Evolutionary conservation across 768 basidiomycete genomes (phyloP), one percentile per base, ranked within the genome.

Genomic region (Aureoboletus auriporus): DNA sequence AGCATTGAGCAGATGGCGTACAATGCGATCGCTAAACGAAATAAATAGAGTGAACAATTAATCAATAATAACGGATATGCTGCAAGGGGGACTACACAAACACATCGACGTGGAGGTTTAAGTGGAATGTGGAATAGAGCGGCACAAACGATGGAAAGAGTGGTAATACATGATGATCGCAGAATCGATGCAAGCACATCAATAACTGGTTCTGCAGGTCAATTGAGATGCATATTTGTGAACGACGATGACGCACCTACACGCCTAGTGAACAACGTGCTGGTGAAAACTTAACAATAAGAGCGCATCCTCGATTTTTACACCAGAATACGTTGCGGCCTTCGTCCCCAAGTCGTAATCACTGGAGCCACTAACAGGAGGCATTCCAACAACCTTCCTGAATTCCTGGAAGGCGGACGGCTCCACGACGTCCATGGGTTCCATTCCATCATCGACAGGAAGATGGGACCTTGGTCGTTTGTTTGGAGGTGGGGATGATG

Each of bases 281-380:
- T 83, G 79, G 59, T 85, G 82, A 71, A 90, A 90, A 63, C 80
- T 81, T 53, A 90, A 74, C 44, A 90, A 71, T 35, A 90, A 67
- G 29, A 86, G 67, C 5, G 87, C 87, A 57, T 90, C 87, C 65
- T 89, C 87, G 44, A 86, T 73, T 59, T 75, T 80, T 52, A 86
- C 79, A 41, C 81, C 81, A 49, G 73, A 76, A 51, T 66, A 75
- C 37, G 59, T 66, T 41, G 56, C 47, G 11, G 69, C 59, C 40
- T 53, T 56, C 59, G 60, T 42, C 44, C 65, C 65, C 16, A 56
- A 42, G 14, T 57, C 61, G 20, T 67, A 50, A 33, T 66, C 67
- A 29, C 51, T 56, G 26, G 57, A 12, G 30, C 62, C 56, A 33
- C 51, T 26, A 16, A 59, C 46, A 1, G 53, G 47, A 1, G 55